phyloP scores from a whole-genome alignment of 1,284 basidiomycete genomes.

The Ustilago esculenta region DNA sequence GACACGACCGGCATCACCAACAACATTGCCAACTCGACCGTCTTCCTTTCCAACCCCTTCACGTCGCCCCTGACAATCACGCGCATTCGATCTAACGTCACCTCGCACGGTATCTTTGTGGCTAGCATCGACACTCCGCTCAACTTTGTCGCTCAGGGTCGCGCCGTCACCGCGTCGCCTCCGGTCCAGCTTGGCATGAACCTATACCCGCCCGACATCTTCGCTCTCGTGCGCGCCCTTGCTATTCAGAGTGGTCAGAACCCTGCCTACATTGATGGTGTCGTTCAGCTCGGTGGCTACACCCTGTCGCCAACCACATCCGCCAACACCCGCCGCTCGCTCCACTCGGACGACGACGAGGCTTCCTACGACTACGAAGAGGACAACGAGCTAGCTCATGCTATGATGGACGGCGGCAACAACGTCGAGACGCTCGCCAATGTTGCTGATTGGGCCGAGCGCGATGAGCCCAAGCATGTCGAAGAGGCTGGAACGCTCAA shows the following conservation, averaged over 20 bases:
- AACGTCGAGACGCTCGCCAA: slow-evolving; percentile 67
- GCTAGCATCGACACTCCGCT: slow-evolving; percentile 75
- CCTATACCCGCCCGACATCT: slow-evolving; percentile 77
- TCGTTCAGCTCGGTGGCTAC: slow-evolving; percentile 78
- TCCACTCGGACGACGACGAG: slow-evolving; percentile 20
- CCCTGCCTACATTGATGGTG: slow-evolving; percentile 75
- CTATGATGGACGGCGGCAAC: slow-evolving; percentile 50
- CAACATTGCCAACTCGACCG: slow-evolving; percentile 76
- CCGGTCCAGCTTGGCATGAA: slow-evolving; percentile 75
- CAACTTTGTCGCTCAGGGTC: slow-evolving; percentile 73
- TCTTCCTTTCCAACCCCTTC: slow-evolving; percentile 78
- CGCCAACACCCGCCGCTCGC: slow-evolving; percentile 44
- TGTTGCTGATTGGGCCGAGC: slow-evolving; percentile 47
- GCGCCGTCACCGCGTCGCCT: slow-evolving; percentile 74
- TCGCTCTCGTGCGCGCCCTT: slow-evolving; percentile 76
- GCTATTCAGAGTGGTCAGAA: slow-evolving; percentile 75
- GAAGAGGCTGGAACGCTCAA: slow-evolving; percentile 69
- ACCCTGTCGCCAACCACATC: slow-evolving; percentile 71
- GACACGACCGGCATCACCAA: slow-evolving; percentile 75
- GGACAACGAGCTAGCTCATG: slow-evolving; percentile 51
- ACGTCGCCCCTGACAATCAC: slow-evolving; percentile 74
- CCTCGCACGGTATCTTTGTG: slow-evolving; percentile 74
- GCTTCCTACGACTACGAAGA: slow-evolving; percentile 45
- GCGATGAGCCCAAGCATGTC: slow-evolving; percentile 18
- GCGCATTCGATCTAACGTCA: slow-evolving; percentile 75